phyloP scores from a whole-genome alignment of 2,329 filamentous ascomycete species.

The Pezicula rhizophila region DNA sequence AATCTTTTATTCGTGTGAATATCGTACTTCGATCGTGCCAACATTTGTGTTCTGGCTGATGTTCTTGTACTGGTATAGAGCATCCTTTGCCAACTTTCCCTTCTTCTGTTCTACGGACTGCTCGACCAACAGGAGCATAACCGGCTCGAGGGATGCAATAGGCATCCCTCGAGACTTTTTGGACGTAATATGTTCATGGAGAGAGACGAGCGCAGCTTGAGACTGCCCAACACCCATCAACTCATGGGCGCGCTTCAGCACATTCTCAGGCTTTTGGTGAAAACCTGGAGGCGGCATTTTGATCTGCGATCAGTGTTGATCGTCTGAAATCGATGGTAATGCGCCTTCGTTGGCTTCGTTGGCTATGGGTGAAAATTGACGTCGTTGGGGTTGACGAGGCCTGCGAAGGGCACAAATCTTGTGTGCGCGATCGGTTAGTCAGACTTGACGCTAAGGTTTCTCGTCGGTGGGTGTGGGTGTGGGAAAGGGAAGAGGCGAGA shows the following conservation, averaged over 20 bases:
- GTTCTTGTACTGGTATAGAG: conserved; percentile 99
- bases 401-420: too few species aligned
- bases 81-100: conserved; percentile 97
- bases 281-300: conserved; percentile 66
- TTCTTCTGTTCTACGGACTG: conserved; percentile 96
- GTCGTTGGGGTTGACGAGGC: too few species aligned
- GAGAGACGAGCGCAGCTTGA: conserved; percentile 83
- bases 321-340: neutral
- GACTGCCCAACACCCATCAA: conserved; percentile 96
- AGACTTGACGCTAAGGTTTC: too few species aligned
- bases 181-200: conserved; percentile 98
- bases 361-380: neutral
- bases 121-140: conserved; percentile 97
- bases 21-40: conserved; percentile 81
- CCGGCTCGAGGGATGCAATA: conserved; percentile 91
- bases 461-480: too few species aligned
- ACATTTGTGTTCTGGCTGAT: conserved; percentile 99
- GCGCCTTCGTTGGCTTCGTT: neutral
- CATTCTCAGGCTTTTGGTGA: conserved; percentile 99
- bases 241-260: conserved; percentile 96
- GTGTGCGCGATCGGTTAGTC: too few species aligned
- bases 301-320: conserved; percentile 3
- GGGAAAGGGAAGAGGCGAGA: too few species aligned
- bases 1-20: neutral
- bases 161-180: conserved; percentile 97